Base-by-base conservation (phyloP, 164 flowering plant species). In the Tetrastigma voinierianum region DNA sequence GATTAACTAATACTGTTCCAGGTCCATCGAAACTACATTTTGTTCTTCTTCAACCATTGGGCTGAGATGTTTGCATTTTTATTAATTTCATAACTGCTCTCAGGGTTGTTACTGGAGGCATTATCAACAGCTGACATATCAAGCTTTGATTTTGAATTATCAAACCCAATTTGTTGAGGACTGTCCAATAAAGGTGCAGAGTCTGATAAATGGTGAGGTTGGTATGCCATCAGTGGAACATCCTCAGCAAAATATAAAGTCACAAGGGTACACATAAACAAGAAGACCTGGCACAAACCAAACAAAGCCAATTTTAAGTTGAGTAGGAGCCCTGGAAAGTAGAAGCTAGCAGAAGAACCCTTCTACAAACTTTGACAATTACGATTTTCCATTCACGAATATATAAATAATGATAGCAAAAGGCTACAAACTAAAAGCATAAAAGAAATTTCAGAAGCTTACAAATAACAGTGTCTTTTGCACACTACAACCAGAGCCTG, bases 1-100 rank as follows among this genome's bases (percentile, higher is more conserved):
- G 64, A 75, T 95, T 90, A 58, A 95, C 95, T 76, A n/a, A n/a
- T n/a, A 95, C 99, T 32, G 99, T 91, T 47, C 96, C 93, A 74
- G 98, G 97, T 57, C 97, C 87, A 78, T 95, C 91, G 60, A 80
- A 83, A 53, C 53, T 60, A 81, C 86, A 69, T 66, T 79, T 56
- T 75, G 71, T 67, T 81, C 75, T n/a, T n/a, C n/a, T 66, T 74
- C 79, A 70, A 10, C 70, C 51, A 74, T 72, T 5, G 69, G 46
- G n/a, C 64, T 76, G 12, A 43, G 65, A 62, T 70, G 75, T 63
- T 74, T 25, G 57, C 48, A 71, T n/a, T 61, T 65, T 62, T 67
- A 59, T 74, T 71, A 57, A 8, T 65, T 52, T 62, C 68, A 59
- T 62, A 44, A 52, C 46, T 76, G 48, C 11, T 68, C 64, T 65